These are phyloP conservation scores for Paecilomyces niveus DNA, from an alignment of 2,329 filamentous ascomycete genomes.

Conservation along the genomic window DNA sequence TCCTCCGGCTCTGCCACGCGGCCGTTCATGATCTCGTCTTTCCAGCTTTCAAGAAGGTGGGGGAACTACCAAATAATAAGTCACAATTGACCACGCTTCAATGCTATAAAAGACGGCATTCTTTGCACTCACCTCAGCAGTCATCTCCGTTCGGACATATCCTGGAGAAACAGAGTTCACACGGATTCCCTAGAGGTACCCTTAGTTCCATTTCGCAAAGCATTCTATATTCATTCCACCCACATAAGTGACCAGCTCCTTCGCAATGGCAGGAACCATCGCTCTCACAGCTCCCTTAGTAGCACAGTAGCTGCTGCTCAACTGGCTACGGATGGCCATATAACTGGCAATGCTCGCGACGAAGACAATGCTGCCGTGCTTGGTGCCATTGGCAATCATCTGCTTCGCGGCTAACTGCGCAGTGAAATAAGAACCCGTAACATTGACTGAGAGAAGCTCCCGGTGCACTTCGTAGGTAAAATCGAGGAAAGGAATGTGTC, in stretches of 20 bases:
- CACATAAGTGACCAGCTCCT: constrained; percentile 35
- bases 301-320: constrained; percentile 42
- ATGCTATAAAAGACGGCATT: not conserved
- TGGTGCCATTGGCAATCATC: constrained; percentile 47
- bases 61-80: constrained; percentile 28
- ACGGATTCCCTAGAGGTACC: constrained; percentile 28
- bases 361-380: constrained; percentile 46
- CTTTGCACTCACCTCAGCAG: constrained; percentile 18
- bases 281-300: constrained; percentile 42
- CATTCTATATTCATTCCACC: constrained; percentile 2
- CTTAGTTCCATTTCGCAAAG: constrained; percentile 3
- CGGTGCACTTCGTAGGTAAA: constrained; percentile 37
- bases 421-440: constrained; percentile 39
- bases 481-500: constrained; percentile 39
- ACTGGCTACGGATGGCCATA: constrained; percentile 45
- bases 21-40: constrained; percentile 43
- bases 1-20: constrained; percentile 44
- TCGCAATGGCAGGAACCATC: constrained; percentile 43
- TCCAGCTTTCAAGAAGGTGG: constrained; percentile 43
- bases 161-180: constrained; percentile 38
- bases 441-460: constrained; percentile 38
- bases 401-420: constrained; percentile 44
- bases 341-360: constrained; percentile 49
- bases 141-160: constrained; percentile 30
- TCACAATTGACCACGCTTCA: not conserved